Percentiles rank a stretch among this genome's conserved stretches.
These are phyloP conservation scores for Aspergillus tubingensis DNA, from an alignment of 2,329 filamentous ascomycete species.

Conservation along the genomic window DNA sequence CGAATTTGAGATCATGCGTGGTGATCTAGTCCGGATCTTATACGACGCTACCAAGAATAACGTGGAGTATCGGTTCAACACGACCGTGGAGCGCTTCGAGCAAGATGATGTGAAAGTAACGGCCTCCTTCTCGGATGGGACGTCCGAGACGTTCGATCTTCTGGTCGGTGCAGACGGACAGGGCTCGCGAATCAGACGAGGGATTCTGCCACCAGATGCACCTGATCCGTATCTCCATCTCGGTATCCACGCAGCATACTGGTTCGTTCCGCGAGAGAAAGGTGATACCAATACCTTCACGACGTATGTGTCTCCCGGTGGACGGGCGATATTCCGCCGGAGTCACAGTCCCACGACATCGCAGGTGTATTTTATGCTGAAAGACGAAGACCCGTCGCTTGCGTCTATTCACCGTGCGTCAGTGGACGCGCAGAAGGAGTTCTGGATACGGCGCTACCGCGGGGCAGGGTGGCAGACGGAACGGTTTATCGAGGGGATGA, in stretches of 20 bases:
- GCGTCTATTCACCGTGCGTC: constrained; percentile 14
- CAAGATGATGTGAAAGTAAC: constrained; percentile 37
- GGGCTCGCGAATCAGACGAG: constrained; percentile 51
- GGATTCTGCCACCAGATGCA: constrained; percentile 35
- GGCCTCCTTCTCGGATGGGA: constrained; percentile 50
- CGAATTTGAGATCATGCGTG: constrained; percentile 64
- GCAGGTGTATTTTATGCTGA: constrained; percentile 25
- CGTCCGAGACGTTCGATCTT: constrained; percentile 50
- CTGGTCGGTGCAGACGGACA: constrained; percentile 60
- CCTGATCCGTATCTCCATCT: constrained; percentile 22
- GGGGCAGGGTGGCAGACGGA: constrained; percentile 43
- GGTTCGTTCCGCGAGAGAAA: constrained; percentile 26
- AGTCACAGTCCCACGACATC: constrained; percentile 24
- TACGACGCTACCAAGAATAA: constrained; percentile 44
- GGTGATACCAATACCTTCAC: constrained; percentile 23
- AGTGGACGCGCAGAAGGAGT: constrained; percentile 29
- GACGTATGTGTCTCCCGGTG: constrained; percentile 22
- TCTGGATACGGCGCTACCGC: constrained; percentile 31
- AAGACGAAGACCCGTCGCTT: constrained; percentile 15
- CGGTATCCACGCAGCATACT: constrained; percentile 31
- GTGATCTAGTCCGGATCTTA: constrained; percentile 56
- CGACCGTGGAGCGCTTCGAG: constrained; percentile 29
- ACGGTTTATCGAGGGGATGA: constrained; percentile 43
- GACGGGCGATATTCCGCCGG: constrained; percentile 26
- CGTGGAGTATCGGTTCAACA: constrained; percentile 40